Evolutionary conservation across 768 basidiomycete species (phyloP), one percentile per base, ranked within the genome.

Genomic region (Trametes maxima): DNA sequence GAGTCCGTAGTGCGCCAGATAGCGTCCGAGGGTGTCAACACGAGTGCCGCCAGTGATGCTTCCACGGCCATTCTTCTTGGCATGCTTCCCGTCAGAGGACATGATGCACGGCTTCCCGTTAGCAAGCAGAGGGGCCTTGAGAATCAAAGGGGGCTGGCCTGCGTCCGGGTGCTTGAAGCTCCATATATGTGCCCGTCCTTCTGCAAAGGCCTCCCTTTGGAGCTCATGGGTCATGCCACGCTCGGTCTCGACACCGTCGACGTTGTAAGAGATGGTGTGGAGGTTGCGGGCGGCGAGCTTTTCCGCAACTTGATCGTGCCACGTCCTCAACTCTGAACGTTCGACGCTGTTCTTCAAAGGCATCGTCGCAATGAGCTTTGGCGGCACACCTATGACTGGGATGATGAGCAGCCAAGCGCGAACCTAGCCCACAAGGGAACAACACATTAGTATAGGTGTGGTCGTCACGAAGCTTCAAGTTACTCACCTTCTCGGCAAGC

Each of bases 41-140:
- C 60, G 67, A 5, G 76, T 74, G 0, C 75, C 74, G 0, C 68
- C 67, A 43, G 70, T 72, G 0, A 73, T 28, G 33, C 76, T 74
- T 51, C 76, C 76, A 2, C 70, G 62, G 5, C 64, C 59, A 0
- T 73, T 78, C 49, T 78, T 78, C 39, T 68, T 57, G 0, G 54
- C 65, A 45, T 77, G 76, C 36, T 75, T 74, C 11, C 46, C 46
- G 13, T 48, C 46, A 5, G 46, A 28, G 46, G 46, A 48, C 46
- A 48, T 48, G 46, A 48, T 16, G 17, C 46, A 48, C 2, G 46
- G 46, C 13, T 48, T 48, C 13, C 46, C 46, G 24, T 48, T 48
- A 12, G 25, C 22, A 25, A 48, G 46, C 5, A 48, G 24, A 8
- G 46, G 46, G 13, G 46, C 46, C 5, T 22, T 48, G 22, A 48